These are phyloP conservation scores for Teunomyces barrocoloradensis DNA, from an alignment of 805 yeast genomes.

Conservation along the genomic window DNA sequence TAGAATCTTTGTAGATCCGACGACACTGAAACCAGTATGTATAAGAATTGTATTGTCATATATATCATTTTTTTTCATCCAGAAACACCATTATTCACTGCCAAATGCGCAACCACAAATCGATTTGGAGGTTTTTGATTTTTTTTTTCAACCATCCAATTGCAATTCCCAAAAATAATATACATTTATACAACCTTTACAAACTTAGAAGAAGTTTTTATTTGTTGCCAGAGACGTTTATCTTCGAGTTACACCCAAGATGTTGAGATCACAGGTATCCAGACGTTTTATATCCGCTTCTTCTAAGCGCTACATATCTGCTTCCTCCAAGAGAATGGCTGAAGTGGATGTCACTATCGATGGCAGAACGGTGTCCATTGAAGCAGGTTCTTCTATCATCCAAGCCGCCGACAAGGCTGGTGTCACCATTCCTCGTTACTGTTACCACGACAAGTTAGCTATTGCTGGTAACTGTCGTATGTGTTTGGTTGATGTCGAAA, in stretches of 20 bases:
- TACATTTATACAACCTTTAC: constrained; percentile 4
- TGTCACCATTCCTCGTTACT: constrained; percentile 81
- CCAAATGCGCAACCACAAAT: background rate
- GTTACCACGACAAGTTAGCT: constrained; percentile 88
- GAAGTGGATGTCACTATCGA: constrained; percentile 63
- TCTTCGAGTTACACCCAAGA: constrained; percentile 1
- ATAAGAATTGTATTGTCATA: background rate
- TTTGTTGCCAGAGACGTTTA: constrained; percentile 2
- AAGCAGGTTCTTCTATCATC: constrained; percentile 83
- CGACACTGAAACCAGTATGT: background rate
- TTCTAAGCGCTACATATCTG: constrained; percentile 29
- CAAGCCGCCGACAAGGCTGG: constrained; percentile 94
- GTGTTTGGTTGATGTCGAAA: constrained; percentile 88
- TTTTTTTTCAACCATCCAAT: constrained; percentile 5
- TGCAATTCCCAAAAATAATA: constrained; percentile 4
- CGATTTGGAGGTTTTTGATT: constrained; percentile 2
- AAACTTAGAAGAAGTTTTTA: constrained; percentile 2
- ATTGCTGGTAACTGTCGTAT: constrained; percentile 92
- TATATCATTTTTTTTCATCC: background rate
- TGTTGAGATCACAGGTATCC: constrained; percentile 8
- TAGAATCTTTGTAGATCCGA: background rate
- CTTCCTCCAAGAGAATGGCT: constrained; percentile 35
- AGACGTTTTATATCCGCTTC: constrained; percentile 7
- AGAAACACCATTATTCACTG: background rate
- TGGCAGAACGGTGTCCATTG: constrained; percentile 72